Conservation (phyloP, 305 asterid genomes). For the Fraxinus velutina region DNA sequence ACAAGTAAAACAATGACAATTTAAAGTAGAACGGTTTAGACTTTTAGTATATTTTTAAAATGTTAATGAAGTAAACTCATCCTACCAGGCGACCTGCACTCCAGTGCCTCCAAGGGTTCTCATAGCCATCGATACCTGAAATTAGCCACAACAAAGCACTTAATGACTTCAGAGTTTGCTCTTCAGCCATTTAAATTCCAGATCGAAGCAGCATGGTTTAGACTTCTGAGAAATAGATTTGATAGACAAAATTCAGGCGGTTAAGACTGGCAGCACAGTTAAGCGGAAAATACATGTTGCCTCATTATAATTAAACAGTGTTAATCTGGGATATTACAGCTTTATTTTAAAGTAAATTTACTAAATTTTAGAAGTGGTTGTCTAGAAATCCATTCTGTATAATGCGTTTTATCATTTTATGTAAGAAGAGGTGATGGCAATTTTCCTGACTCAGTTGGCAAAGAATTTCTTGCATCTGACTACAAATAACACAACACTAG, state of each 20-base stretch:
- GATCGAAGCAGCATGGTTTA: constrained; percentile 1
- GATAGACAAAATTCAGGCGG: not conserved
- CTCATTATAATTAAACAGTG: not conserved
- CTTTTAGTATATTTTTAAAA: not conserved
- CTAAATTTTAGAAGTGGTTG: not conserved
- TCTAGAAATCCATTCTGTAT: not conserved
- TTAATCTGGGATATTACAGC: not conserved
- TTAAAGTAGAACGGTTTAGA: not conserved
- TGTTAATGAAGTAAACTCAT: constrained; percentile 20
- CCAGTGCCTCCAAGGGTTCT: constrained; percentile 82
- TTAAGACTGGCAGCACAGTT: not conserved
- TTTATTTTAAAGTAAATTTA: not conserved
- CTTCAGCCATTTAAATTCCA: constrained; percentile 10
- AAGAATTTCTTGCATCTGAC: constrained; percentile 10
- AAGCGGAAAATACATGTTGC: not conserved
- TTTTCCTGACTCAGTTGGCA: not conserved
- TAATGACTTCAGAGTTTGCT: constrained; percentile 2
- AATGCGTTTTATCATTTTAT: not conserved
- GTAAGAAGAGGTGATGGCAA: not conserved
- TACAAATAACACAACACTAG: constrained; percentile 6
- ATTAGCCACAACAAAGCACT: constrained; percentile 18
- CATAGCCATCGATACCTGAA: constrained; percentile 91
- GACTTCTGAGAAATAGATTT: constrained; percentile 10
- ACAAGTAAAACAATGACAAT: not conserved
- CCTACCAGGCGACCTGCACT: constrained; percentile 80